Evolutionary conservation across 768 basidiomycete genomes (phyloP).

Genomic region (Leccinum ochraceum): DNA sequence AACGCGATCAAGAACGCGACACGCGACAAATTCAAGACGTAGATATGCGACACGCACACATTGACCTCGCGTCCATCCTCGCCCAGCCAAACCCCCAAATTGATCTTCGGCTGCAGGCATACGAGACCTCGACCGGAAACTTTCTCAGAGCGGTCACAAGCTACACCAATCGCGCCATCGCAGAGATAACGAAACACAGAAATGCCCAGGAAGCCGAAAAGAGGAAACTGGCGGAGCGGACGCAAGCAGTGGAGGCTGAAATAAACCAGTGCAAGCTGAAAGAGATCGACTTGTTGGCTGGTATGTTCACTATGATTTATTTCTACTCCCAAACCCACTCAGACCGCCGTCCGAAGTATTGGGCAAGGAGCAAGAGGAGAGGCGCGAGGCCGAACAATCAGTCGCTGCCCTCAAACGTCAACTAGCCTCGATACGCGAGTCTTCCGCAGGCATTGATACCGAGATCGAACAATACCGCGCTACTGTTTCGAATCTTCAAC

Average conservation of each 20-base stretch:
- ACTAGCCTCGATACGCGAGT: constrained; percentile 61
- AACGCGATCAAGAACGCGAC: constrained; percentile 11
- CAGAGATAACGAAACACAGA: constrained; percentile 68
- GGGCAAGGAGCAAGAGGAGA: constrained; percentile 70
- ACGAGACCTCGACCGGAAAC: constrained; percentile 65
- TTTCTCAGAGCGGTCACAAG: constrained; percentile 71
- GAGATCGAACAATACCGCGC: constrained; percentile 77
- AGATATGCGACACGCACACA: constrained; percentile 42
- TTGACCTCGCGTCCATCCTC: constrained; percentile 62
- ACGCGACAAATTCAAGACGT: no score
- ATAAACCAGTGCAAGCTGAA: constrained; percentile 73
- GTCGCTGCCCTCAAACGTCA: constrained; percentile 65
- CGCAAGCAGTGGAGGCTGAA: constrained; percentile 62
- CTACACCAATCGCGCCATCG: constrained; percentile 72
- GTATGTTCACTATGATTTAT: constrained; percentile 43
- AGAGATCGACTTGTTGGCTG: constrained; percentile 76
- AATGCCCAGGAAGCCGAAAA: constrained; percentile 60
- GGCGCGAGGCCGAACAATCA: constrained; percentile 65
- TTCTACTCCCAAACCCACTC: background rate
- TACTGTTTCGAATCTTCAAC: constrained; percentile 57
- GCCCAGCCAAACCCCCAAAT: constrained; percentile 57
- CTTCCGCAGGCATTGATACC: constrained; percentile 54
- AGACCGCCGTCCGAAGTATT: constrained; percentile 43
- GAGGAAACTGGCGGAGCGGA: constrained; percentile 63
- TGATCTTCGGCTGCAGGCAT: constrained; percentile 60